Evolutionary conservation across 805 yeast species (phyloP), one percentile per base, ranked within the genome.

Genomic region (Metschnikowia lunata): DNA sequence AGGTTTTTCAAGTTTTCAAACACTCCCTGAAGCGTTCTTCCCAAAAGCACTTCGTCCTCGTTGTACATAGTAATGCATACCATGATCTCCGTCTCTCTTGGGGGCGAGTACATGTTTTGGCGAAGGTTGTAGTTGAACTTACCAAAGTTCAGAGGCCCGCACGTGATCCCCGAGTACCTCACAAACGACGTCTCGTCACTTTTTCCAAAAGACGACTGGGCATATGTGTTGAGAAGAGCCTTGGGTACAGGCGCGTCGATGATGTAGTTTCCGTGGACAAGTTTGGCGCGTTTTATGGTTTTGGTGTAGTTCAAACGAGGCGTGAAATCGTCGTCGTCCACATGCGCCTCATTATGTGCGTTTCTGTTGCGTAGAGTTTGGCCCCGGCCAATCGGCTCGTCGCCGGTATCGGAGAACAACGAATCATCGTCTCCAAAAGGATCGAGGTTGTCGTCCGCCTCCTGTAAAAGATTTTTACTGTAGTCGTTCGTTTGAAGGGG

Each of bases 121-220:
- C 99, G 77, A 29, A 91, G 71, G n/a, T 84, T 82, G 68, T 87
- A 93, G 54, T 80, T 78, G 50, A 76, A 76, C 8, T 55, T 52
- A 14, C 64, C 67, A 58, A 86, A 87, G 43, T 83, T 79, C 9
- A 79, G 72, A 0, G 98, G 98, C 50, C 91, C 95, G 62, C 96
- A 85, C 1, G 98, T 91, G 15, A 87, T 89, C 0, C 97, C 97
- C 45, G 93, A 88, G 64, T 90, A 91, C 62, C 98, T 77, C 91
- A 91, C 83, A 56, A 83, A 88, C 30, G 73, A 84, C 85, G 69
- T 91, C 85, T 61, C 90, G 45, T 51, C 54, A 34, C 49, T 38
- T 27, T 43, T 43, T n/a, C 56, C 54, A 34, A 31, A 29, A 10
- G n/a, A 12, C n/a, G 43, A 40, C 23, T 26, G 34, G 6, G 51